Evolutionary conservation across 2,329 filamentous ascomycete species (phyloP), one percentile per base, ranked within the genome.

Genomic region (Claviceps pazoutovae): DNA sequence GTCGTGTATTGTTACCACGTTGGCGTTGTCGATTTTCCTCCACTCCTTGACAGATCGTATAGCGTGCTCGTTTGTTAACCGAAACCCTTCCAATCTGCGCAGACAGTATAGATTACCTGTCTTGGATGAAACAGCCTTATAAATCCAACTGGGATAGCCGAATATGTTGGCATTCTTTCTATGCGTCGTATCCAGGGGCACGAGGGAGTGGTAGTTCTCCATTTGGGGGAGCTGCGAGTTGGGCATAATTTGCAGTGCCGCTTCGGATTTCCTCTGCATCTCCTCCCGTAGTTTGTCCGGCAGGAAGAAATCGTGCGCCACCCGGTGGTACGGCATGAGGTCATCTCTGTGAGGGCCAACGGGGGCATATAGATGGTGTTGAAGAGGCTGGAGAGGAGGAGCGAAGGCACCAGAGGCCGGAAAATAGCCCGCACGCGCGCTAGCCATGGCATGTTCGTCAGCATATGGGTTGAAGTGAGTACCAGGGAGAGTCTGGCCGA

Each of bases 301-400:
- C 43, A 97, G 78, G 66, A 98, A 98, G 57, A 97, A 87, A 62
- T 97, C 90, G 62, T 94, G 88, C 1, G 87, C 82, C 53, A 84
- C 83, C 54, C 88, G 82, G 64, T 98, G 91, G 62, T 95, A 95
- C 2, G 85, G 82, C 57, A 86, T 74, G 34, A 95, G 74, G 56
- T 88, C 88, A 56, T 91, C 86, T 54, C 82, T 80, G 63, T 89
- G 80, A n/a, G 87, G 83, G 5, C 88, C 88, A 52, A 90, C 78
- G 0, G 90, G 89, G 36, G 88, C 87, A 66, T 98, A 98, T 13
- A 95, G 76, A 66, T 98, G 93, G 65, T 96, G 95, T 71, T 91
- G 86, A 5, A 89, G 78, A 21, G 85, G 85, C 57, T 85, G 83
- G 19, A 74, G 64, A 16, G 74, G 72, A 11, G 74, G 65, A 11